Evolutionary conservation across 345 rosid species (phyloP).

Genomic region (Psidium friedrichsthalianum): DNA sequence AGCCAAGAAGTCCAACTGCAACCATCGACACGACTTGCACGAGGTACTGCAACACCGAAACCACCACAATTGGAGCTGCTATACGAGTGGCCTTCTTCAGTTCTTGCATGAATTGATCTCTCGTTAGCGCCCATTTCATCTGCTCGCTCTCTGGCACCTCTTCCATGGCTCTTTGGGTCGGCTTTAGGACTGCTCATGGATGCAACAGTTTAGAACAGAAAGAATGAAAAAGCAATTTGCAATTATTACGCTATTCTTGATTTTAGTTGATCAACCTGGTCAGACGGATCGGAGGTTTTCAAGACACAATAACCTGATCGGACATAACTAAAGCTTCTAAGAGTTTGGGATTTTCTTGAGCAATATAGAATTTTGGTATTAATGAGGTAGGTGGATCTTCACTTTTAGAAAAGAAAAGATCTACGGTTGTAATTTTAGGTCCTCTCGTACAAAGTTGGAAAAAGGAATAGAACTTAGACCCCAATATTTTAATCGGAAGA

Average conservation of each 20-base stretch:
- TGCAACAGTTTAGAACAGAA: not conserved
- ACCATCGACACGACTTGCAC: slow-evolving; percentile 14
- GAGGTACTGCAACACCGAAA: slow-evolving; percentile 14
- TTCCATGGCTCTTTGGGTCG: not conserved
- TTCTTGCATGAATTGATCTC: slow-evolving; percentile 5
- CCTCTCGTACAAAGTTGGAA: not conserved
- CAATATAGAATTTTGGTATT: not conserved
- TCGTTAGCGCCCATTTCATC: not conserved
- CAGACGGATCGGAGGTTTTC: not conserved
- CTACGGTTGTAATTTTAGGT: not conserved
- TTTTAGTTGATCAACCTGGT: too few species aligned
- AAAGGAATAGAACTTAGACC: not conserved
- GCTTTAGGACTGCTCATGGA: not conserved
- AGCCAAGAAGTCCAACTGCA: slow-evolving; percentile 13
- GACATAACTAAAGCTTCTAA: not conserved
- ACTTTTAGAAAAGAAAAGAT: not conserved
- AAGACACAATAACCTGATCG: not conserved
- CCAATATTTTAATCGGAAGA: not conserved
- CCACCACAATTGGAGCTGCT: slow-evolving; percentile 17
- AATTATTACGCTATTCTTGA: not conserved
- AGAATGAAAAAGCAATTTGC: not conserved
- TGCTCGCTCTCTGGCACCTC: not conserved
- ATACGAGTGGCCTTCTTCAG: slow-evolving; percentile 6
- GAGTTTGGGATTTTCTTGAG: not conserved
- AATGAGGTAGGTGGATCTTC: not conserved